Evolutionary conservation across 208 protist genomes (phyloP).

Genomic region (Wallacemonas sp.): DNA sequence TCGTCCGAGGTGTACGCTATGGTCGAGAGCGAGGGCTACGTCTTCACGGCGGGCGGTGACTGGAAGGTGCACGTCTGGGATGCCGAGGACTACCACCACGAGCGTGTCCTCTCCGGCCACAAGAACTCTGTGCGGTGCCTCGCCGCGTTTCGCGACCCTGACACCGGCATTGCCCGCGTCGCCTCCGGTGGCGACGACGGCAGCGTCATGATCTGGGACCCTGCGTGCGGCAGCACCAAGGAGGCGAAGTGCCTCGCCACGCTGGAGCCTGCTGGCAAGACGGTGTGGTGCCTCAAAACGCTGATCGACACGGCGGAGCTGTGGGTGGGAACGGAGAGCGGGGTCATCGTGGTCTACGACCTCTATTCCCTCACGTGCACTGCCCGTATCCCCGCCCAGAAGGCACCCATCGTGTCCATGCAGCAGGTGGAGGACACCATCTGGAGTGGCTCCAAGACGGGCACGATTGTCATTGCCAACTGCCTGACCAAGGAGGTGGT

Average conservation of each 20-base stretch:
- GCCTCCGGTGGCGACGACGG: conserved; percentile 64
- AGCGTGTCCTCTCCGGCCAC: conserved; percentile 60
- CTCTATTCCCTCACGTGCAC: conserved; percentile 32
- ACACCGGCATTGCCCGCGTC: conserved; percentile 32
- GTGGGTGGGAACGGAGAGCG: conserved; percentile 63
- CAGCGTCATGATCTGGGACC: conserved; percentile 58
- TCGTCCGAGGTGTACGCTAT: conserved; percentile 51
- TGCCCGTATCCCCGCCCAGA: conserved; percentile 40
- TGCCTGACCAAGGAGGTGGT: conserved; percentile 40
- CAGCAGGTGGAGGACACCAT: conserved; percentile 49
- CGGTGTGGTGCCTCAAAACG: conserved; percentile 34
- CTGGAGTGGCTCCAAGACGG: conserved; percentile 73
- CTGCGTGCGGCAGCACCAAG: conserved; percentile 9
- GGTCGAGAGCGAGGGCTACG: conserved; percentile 34
- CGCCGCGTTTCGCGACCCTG: conserved; percentile 28
- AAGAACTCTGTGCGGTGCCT: conserved; percentile 59
- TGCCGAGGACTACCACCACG: conserved; percentile 44
- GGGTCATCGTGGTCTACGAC: conserved; percentile 58
- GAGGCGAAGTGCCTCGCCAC: conserved; percentile 50
- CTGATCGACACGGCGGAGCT: conserved; percentile 46
- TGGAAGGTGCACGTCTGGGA: conserved; percentile 78
- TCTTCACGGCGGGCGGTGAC: conserved; percentile 63
- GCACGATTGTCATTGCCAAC: conserved; percentile 48
- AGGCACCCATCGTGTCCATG: conserved; percentile 46
- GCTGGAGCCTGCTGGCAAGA: conserved; percentile 29